Percentiles rank a stretch among this genome's conserved stretches.
Conservation (phyloP, 2,329 filamentous ascomycete genomes). For the Simplicillium aogashimaense region DNA sequence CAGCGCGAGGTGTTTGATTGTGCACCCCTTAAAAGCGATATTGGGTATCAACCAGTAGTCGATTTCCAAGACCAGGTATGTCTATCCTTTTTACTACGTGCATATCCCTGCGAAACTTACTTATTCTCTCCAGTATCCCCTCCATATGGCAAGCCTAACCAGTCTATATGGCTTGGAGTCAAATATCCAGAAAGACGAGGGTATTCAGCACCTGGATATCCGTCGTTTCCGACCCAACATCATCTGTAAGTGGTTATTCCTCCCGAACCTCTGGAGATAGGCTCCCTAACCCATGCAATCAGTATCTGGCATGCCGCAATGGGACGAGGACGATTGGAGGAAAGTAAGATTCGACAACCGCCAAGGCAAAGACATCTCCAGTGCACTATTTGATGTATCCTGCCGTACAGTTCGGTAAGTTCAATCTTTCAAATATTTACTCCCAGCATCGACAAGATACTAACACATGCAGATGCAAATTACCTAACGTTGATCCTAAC, state of each 20-base stretch:
- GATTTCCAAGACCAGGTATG: slow-evolving; percentile 63
- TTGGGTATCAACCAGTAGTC: slow-evolving; percentile 55
- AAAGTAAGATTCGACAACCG: slow-evolving; percentile 44
- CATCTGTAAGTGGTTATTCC: slow-evolving; percentile 35
- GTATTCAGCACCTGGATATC: slow-evolving; percentile 43
- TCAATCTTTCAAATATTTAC: not conserved
- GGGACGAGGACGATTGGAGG: slow-evolving; percentile 64
- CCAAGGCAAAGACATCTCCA: slow-evolving; percentile 15
- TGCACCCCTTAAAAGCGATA: slow-evolving; percentile 45
- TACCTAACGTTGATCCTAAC: slow-evolving; percentile 59
- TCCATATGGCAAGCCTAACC: slow-evolving; percentile 57
- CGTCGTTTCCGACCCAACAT: slow-evolving; percentile 64
- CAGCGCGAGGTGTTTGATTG: slow-evolving; percentile 49
- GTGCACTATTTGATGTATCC: slow-evolving; percentile 39
- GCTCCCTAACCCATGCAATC: not conserved
- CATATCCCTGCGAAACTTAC: not conserved
- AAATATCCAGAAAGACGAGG: slow-evolving; percentile 40
- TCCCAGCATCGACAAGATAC: not conserved
- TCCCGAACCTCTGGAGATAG: not conserved
- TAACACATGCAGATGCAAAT: slow-evolving; percentile 41
- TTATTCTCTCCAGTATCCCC: slow-evolving; percentile 43
- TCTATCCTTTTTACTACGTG: slow-evolving; percentile 4
- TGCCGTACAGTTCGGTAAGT: slow-evolving; percentile 54
- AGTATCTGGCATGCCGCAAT: slow-evolving; percentile 54
- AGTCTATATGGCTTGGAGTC: slow-evolving; percentile 53